A percentile compares a stretch with the other conserved stretches of the same genome.
Evolutionary conservation across 2,329 filamentous ascomycete species (phyloP).

Genomic region (Xylaria hypoxylon): DNA sequence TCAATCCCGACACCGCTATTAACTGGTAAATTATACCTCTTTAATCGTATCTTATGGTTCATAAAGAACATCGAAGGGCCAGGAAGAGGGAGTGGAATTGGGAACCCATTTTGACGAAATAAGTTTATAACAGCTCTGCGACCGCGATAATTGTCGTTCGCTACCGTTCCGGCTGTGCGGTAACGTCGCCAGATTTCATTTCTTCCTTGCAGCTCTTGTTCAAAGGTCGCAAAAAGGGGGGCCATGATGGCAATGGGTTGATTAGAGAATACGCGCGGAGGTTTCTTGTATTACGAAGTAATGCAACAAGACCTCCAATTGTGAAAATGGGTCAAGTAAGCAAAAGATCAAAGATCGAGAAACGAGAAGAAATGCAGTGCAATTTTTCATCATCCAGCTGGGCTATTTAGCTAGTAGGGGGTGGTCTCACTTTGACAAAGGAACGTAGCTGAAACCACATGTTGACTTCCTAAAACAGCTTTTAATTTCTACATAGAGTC

Average conservation of each 20-base stretch:
- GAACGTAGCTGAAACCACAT: slow-evolving; percentile 24
- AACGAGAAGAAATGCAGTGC: too few species aligned
- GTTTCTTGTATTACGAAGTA: too few species aligned
- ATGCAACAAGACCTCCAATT: too few species aligned
- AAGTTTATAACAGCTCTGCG: too few species aligned
- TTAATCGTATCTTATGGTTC: not conserved
- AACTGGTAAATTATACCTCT: not conserved
- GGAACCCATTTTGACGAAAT: too few species aligned
- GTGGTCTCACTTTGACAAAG: slow-evolving; percentile 18
- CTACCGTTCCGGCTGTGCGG: not conserved
- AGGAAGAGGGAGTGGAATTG: not conserved
- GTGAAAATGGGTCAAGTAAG: too few species aligned
- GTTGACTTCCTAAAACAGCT: slow-evolving; percentile 15
- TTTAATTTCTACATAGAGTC: not conserved
- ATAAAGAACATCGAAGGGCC: not conserved
- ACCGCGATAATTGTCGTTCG: too few species aligned
- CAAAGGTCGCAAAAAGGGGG: too few species aligned
- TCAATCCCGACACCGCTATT: not conserved
- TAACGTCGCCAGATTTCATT: slow-evolving; percentile 11
- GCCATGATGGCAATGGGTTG: too few species aligned
- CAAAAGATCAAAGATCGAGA: too few species aligned
- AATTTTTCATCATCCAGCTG: not conserved
- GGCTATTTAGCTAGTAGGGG: not conserved
- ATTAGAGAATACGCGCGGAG: too few species aligned
- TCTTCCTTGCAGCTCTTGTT: not conserved